Conservation (phyloP, 1,284 basidiomycete genomes). For the Cutaneotrichosporon sp. region DNA sequence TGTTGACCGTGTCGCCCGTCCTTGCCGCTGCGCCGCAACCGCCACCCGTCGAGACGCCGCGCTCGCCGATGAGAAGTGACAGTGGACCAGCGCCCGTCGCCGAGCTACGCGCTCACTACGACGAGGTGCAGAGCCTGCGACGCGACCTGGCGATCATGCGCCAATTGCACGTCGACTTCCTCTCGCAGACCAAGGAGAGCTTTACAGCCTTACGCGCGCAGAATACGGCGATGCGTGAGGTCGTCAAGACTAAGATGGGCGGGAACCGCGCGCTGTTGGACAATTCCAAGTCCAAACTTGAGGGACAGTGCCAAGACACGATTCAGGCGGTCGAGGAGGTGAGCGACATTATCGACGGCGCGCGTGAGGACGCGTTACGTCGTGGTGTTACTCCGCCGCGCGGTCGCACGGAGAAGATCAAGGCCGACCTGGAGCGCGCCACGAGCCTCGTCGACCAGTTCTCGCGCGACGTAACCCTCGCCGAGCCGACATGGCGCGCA, state of each 20-base stretch:
- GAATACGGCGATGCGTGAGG: constrained; percentile 78
- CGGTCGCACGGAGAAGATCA: constrained; percentile 68
- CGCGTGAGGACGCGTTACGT: constrained; percentile 89
- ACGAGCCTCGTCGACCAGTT: constrained; percentile 72
- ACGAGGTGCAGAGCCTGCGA: constrained; percentile 88
- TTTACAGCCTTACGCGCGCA: constrained; percentile 74
- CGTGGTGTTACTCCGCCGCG: constrained; percentile 82
- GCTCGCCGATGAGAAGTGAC: constrained; percentile 3
- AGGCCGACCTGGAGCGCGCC: constrained; percentile 70
- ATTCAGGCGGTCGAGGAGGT: constrained; percentile 91
- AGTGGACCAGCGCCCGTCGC: constrained; percentile 47
- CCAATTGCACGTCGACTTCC: constrained; percentile 90
- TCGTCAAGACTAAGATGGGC: constrained; percentile 77
- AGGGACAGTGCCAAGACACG: constrained; percentile 81
- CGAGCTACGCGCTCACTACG: constrained; percentile 86
- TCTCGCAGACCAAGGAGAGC: constrained; percentile 82
- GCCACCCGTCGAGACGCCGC: constrained; percentile 22
- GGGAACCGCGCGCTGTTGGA: constrained; percentile 87
- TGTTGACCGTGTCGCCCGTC: constrained; percentile 30
- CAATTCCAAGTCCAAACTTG: constrained; percentile 85
- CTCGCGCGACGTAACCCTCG: constrained; percentile 78
- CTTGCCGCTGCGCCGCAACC: not conserved
- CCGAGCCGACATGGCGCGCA: constrained; percentile 97
- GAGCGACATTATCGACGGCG: constrained; percentile 84
- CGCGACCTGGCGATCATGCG: constrained; percentile 90